Base-by-base conservation (phyloP, 768 basidiomycete species). In the Xerocomellus chrysenteron region DNA sequence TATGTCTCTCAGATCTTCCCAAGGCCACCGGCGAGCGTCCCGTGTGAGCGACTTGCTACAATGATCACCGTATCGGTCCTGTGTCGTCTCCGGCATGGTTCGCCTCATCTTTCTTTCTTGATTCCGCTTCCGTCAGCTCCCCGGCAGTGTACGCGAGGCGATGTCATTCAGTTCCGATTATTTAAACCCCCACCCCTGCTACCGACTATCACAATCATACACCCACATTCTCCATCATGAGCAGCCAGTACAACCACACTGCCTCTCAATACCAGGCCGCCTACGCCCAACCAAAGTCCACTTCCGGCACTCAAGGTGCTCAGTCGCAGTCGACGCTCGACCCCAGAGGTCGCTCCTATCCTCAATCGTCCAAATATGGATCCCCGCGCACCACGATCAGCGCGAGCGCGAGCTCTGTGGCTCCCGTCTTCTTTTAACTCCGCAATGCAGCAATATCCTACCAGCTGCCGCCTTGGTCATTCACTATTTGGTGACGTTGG, bases 361-460 rank as follows among this genome's bases (percentile, higher is more conserved):
- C 71, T 12, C 69, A 71, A 19, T 56, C 68, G 13, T 57, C 70
- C 56, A 64, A 63, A 49, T 57, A 56, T 50, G 56, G 61, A 21
- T 39, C 72, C 4, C 43, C 65, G 24, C 63, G 58, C 57, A 74
- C 74, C 24, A 75, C 77, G 13, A 78, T 86, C 53, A 78, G 78
- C 54, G 78, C 78, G 16, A 76, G 76, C 44, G 83, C 84, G 43
- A 75, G 78, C 40, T 69, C 76, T 17, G 78, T 74, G 30, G 84
- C 79, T 43, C 76, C 85, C 47, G 79, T 83, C 36, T 85, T 87
- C 74, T 87, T 87, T 75, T 87, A 69, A 76, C 24, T 4, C 33
- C 14, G 40, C 32, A 26, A n/a, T n/a, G 40, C 50, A 50, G 32
- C 16, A 8, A 41, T 17, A 36, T 52, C 24, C 44, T 44, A 10